These are phyloP conservation scores for Exophiala phaeomuriformis DNA, from an alignment of 2,329 filamentous ascomycete genomes.

Conservation along the genomic window DNA sequence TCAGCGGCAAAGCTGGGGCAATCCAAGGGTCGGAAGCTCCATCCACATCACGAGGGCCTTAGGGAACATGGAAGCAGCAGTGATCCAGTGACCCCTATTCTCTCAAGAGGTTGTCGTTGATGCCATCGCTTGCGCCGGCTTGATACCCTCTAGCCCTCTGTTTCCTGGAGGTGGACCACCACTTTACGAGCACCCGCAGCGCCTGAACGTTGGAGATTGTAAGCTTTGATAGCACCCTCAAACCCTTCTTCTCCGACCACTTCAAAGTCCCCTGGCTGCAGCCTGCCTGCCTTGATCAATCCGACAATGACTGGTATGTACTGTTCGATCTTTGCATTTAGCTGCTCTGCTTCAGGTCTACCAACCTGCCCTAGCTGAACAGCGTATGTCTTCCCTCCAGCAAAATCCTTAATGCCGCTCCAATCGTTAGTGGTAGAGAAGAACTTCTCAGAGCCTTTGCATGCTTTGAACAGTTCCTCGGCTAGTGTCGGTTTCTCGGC, in stretches of 20 bases:
- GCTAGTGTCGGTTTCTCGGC: conserved; percentile 28
- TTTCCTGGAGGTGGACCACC: conserved; percentile 24
- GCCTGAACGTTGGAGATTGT: conserved; percentile 24
- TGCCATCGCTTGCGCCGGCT: background rate
- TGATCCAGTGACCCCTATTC: background rate
- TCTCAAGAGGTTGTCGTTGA: background rate
- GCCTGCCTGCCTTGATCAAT: conserved; percentile 21
- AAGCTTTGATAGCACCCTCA: conserved; percentile 25
- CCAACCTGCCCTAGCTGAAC: conserved; percentile 21
- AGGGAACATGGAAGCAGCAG: background rate
- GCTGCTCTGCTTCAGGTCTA: conserved; percentile 20
- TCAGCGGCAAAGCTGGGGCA: too few relatives aligned
- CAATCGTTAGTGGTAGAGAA: conserved; percentile 29
- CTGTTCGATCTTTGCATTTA: conserved; percentile 23
- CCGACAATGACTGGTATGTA: conserved; percentile 26
- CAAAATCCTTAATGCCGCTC: conserved; percentile 23
- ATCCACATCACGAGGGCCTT: background rate
- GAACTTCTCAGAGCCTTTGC: conserved; percentile 21
- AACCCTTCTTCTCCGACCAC: conserved; percentile 26
- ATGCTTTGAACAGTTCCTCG: conserved; percentile 25
- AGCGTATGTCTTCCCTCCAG: conserved; percentile 25
- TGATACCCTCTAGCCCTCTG: too few relatives aligned
- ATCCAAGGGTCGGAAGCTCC: background rate
- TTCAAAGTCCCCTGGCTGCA: conserved; percentile 24
- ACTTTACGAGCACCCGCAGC: conserved; percentile 26